phyloP scores from a whole-genome alignment of 1,139 yeast genomes.

The Debaryomycetaceae sp. region DNA sequence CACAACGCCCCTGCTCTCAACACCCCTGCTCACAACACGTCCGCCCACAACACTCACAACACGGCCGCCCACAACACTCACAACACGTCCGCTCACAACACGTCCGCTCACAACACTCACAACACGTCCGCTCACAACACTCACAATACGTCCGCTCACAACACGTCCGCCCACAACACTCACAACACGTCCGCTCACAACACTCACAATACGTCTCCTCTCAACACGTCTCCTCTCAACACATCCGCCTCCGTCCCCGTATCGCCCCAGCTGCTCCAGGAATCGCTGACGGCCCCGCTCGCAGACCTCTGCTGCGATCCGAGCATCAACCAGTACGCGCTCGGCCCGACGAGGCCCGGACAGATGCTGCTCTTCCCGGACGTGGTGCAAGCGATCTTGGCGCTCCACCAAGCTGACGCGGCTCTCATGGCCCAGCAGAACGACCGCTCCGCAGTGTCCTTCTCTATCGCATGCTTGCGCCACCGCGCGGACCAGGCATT shows the following conservation, averaged over 20 bases:
- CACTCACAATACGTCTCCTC: too few relatives aligned
- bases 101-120: constrained; percentile 2
- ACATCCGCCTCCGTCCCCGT: too few relatives aligned
- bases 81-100: constrained; percentile 1
- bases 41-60: constrained; percentile 1
- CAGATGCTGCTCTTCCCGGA: constrained; percentile 40
- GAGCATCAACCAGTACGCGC: constrained; percentile 46
- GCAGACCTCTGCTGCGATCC: constrained; percentile 23
- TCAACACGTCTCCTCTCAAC: too few relatives aligned
- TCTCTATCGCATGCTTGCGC: constrained; percentile 40
- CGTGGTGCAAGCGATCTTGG: constrained; percentile 38
- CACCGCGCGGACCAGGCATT: constrained; percentile 22
- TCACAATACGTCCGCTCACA: constrained; percentile 5
- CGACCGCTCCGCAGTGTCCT: constrained; percentile 37
- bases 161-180: too few relatives aligned
- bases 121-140: constrained; percentile 1
- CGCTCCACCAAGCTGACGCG: constrained; percentile 30
- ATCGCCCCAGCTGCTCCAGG: too few relatives aligned
- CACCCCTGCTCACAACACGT: neutral
- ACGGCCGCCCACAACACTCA: constrained; percentile 1
- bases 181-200: too few relatives aligned
- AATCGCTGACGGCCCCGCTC: too few relatives aligned
- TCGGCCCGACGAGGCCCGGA: constrained; percentile 36
- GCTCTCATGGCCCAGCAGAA: constrained; percentile 28
- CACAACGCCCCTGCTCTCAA: neutral